Conservation (phyloP, 345 rosid genomes). For the Melaleuca alternifolia region DNA sequence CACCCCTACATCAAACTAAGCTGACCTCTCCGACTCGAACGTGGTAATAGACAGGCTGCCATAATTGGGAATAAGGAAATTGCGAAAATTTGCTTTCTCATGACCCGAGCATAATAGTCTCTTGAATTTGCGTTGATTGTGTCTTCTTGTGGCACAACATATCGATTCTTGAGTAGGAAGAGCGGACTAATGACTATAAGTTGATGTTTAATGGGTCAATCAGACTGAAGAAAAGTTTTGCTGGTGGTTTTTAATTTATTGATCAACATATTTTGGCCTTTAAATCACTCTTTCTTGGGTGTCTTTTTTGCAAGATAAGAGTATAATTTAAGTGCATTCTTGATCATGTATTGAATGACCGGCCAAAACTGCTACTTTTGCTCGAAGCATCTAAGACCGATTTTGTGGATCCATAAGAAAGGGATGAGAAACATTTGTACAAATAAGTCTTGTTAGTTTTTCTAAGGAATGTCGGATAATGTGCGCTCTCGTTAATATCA, state of each 20-base stretch:
- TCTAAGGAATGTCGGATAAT: neutral
- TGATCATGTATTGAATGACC: neutral
- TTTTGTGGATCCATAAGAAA: neutral
- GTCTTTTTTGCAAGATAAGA: neutral
- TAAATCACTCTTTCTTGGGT: neutral
- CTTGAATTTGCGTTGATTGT: neutral
- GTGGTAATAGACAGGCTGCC: neutral
- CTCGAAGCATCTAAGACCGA: neutral
- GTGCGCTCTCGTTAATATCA: neutral
- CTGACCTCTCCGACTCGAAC: neutral
- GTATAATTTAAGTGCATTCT: neutral
- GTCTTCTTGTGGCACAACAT: neutral
- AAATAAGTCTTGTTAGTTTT: neutral
- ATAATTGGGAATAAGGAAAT: neutral
- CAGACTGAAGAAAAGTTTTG: neutral
- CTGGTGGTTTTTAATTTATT: neutral
- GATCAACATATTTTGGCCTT: neutral
- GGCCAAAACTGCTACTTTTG: neutral
- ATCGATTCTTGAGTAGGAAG: neutral
- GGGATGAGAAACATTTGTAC: neutral
- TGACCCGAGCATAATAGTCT: neutral
- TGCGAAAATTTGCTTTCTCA: neutral
- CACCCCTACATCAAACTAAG: no score
- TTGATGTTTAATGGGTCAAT: neutral
- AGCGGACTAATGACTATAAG: neutral